A percentile compares a stretch with the other conserved stretches of the same genome.
Conservation (phyloP, 352 stramenopile species). For the Phytophthora hibernalis region DNA sequence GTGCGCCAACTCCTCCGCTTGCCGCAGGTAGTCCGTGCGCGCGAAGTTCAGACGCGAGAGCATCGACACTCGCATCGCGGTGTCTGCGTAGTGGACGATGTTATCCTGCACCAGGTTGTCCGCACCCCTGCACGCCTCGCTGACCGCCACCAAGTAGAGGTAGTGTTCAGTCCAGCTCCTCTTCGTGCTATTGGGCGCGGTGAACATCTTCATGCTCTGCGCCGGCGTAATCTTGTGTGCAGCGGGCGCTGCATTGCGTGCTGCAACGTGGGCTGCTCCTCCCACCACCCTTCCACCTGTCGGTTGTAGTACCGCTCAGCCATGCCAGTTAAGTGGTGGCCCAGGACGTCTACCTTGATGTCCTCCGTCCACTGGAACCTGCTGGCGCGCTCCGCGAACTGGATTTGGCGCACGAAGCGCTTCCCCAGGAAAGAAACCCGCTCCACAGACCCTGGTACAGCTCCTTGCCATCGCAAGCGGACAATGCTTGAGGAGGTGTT, state of each 20-base stretch:
- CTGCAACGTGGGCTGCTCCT: slow-evolving; percentile 9
- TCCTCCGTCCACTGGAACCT: slow-evolving; percentile 3
- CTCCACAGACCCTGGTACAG: slow-evolving; percentile 19
- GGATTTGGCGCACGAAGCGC: slow-evolving; percentile 9
- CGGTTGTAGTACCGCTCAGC: neutral
- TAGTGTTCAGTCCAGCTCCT: slow-evolving; percentile 22
- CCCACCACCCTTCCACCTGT: slow-evolving; percentile 18
- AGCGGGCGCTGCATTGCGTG: slow-evolving; percentile 20
- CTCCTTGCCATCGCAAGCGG: slow-evolving; percentile 26
- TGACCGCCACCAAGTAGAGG: slow-evolving; percentile 23
- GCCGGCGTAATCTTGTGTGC: slow-evolving; percentile 20
- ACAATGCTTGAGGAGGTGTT: no score
- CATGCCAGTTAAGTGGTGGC: neutral
- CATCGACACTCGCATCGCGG: slow-evolving; percentile 4
- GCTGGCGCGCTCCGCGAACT: no score
- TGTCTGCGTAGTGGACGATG: slow-evolving; percentile 28
- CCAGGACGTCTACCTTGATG: slow-evolving; percentile 3
- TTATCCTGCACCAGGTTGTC: slow-evolving; percentile 23
- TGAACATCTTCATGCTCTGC: slow-evolving; percentile 30
- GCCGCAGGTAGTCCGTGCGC: slow-evolving; percentile 16
- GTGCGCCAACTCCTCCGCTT: no score
- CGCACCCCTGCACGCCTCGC: slow-evolving; percentile 14
- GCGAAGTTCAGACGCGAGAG: slow-evolving; percentile 12
- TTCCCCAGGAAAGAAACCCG: slow-evolving; percentile 7
- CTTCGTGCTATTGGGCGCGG: slow-evolving; percentile 10